phyloP scores from a whole-genome alignment of 2,329 filamentous ascomycete genomes.

The Claviceps sp. region DNA sequence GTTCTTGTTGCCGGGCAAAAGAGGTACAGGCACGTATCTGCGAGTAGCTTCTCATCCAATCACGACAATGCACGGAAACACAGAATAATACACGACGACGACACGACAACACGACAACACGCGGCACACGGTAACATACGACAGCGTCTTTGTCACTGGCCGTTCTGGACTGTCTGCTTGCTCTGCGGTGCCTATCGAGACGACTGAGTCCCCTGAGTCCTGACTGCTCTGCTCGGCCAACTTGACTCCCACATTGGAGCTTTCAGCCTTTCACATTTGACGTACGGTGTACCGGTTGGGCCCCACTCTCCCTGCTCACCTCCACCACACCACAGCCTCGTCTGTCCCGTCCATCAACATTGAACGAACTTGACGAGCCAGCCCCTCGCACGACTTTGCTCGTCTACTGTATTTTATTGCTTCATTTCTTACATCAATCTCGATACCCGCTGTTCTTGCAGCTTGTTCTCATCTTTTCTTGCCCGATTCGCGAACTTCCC shows the following conservation, averaged over 20 bases:
- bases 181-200: not conserved
- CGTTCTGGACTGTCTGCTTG: not conserved
- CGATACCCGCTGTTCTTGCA: not conserved
- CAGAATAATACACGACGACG: not conserved
- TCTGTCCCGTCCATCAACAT: not conserved
- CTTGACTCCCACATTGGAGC: not conserved
- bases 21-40: not conserved
- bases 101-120: not conserved
- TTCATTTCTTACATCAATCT: slow-evolving; percentile 1
- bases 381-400: slow-evolving; percentile 1
- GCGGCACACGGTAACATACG: not conserved
- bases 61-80: not conserved
- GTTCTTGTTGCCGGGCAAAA: slow-evolving; percentile 9
- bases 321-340: slow-evolving; percentile 1
- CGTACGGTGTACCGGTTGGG: not conserved
- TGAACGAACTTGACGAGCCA: not conserved
- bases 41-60: slow-evolving; percentile 7
- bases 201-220: not conserved
- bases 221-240: not conserved
- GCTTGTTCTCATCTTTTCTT: not conserved
- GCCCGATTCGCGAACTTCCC: not conserved
- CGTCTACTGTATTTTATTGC: slow-evolving; percentile 4
- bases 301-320: not conserved
- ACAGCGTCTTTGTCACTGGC: not conserved
- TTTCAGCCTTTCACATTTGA: not conserved